These are phyloP conservation scores for Alloascoidea africana DNA, from an alignment of 805 yeast genomes.

Conservation along the genomic window DNA sequence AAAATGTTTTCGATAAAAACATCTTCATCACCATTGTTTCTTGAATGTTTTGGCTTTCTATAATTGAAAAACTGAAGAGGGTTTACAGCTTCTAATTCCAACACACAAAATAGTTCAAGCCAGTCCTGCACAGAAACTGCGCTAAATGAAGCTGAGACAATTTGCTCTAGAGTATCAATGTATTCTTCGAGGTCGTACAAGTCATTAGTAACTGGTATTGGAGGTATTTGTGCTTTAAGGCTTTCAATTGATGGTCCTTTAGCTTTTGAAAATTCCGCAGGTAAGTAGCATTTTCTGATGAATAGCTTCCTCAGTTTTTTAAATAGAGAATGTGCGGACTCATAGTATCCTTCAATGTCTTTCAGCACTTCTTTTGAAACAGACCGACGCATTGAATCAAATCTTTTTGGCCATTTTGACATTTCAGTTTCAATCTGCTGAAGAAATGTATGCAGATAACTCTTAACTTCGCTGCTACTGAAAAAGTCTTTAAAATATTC, in stretches of 20 bases:
- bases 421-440: slow-evolving; percentile 57
- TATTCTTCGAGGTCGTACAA: slow-evolving; percentile 33
- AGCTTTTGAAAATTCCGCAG: slow-evolving; percentile 11
- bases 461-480: slow-evolving; percentile 46
- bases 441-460: slow-evolving; percentile 45
- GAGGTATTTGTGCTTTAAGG: slow-evolving; percentile 8
- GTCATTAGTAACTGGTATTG: slow-evolving; percentile 7
- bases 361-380: slow-evolving; percentile 4
- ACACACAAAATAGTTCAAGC: slow-evolving; percentile 56
- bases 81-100: slow-evolving; percentile 55
- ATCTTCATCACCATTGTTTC: slow-evolving; percentile 27
- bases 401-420: slow-evolving; percentile 12
- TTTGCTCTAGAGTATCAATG: slow-evolving; percentile 45
- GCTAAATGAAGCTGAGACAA: slow-evolving; percentile 40
- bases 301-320: slow-evolving; percentile 53
- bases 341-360: slow-evolving; percentile 8
- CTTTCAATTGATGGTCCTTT: slow-evolving; percentile 8
- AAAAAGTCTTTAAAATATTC: slow-evolving; percentile 66
- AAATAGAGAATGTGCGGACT: slow-evolving; percentile 26
- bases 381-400: slow-evolving; percentile 8
- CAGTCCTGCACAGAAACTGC: slow-evolving; percentile 57
- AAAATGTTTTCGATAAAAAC: slow-evolving; percentile 55
- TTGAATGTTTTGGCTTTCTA: slow-evolving; percentile 15
- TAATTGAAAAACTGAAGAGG: slow-evolving; percentile 44
- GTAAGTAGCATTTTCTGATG: slow-evolving; percentile 16